Percentiles rank a stretch among this genome's conserved stretches.
phyloP scores from a whole-genome alignment of 179 eudicot species.

The Spergularia azorica region DNA sequence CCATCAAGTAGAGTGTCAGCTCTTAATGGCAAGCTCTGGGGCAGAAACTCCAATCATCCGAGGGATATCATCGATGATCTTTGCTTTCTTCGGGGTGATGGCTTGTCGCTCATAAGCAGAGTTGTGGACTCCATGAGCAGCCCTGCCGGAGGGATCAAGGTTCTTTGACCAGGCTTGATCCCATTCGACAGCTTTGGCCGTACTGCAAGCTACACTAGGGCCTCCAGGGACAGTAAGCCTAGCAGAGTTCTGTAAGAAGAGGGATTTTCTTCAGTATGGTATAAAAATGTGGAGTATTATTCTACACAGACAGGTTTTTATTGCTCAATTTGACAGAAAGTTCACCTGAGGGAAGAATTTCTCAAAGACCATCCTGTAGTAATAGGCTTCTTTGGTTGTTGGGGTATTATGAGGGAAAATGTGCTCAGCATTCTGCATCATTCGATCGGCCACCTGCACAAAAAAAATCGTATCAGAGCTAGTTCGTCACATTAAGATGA shows the following conservation, averaged over 20 bases:
- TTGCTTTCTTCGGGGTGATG: constrained; percentile 21
- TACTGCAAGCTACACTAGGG: constrained; percentile 82
- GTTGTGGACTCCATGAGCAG: constrained; percentile 82
- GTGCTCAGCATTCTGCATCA: constrained; percentile 68
- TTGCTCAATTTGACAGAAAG: background rate
- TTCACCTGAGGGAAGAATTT: constrained; percentile 75
- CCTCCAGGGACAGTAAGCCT: constrained; percentile 84
- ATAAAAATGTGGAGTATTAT: background rate
- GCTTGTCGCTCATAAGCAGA: constrained; percentile 51
- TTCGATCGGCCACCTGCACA: constrained; percentile 70
- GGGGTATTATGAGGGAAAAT: constrained; percentile 90
- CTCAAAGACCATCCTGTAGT: constrained; percentile 74
- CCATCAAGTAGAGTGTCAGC: constrained; percentile 23
- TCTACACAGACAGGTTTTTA: background rate
- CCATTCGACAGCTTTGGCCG: constrained; percentile 90
- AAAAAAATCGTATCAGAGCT: background rate
- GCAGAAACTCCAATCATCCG: constrained; percentile 32
- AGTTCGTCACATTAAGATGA: background rate
- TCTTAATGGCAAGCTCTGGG: constrained; percentile 40
- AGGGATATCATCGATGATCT: constrained; percentile 34
- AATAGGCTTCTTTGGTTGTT: constrained; percentile 76
- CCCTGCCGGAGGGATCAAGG: constrained; percentile 93
- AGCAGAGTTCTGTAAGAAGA: constrained; percentile 64
- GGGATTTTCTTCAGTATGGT: background rate
- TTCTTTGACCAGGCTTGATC: constrained; percentile 75